These are phyloP conservation scores for Sporothrix variecibatus DNA, from an alignment of 2,329 filamentous ascomycete species.

Conservation along the genomic window DNA sequence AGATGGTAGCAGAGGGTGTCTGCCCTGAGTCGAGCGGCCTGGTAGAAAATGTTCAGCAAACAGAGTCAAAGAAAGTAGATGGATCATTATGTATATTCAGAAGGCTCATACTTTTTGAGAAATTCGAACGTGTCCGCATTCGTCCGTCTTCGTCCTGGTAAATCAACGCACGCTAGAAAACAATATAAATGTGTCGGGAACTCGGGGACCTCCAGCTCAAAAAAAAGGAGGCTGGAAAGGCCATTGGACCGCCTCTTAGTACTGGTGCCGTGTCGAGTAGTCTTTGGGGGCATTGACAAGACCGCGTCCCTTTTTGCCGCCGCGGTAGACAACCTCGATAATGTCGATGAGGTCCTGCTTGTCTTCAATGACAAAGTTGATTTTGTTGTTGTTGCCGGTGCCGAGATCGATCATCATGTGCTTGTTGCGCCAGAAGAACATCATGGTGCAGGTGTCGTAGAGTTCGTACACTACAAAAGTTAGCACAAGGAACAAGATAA, in stretches of 20 bases:
- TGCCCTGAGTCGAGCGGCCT: slow-evolving; percentile 8
- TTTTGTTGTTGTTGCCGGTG: slow-evolving; percentile 89
- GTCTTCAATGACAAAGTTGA: slow-evolving; percentile 66
- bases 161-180: background rate
- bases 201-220: background rate
- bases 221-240: background rate
- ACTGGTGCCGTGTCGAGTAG: slow-evolving; percentile 67
- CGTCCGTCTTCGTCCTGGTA: background rate
- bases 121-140: background rate
- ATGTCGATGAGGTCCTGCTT: slow-evolving; percentile 99
- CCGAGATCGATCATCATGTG: slow-evolving; percentile 99
- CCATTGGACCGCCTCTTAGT: slow-evolving; percentile 46
- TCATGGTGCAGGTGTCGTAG: slow-evolving; percentile 81
- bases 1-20: background rate
- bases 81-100: background rate
- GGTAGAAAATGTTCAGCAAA: slow-evolving; percentile 10
- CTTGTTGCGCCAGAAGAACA: slow-evolving; percentile 89
- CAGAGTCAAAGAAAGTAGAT: background rate
- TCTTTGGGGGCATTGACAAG: slow-evolving; percentile 94
- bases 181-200: background rate
- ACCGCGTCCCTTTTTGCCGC: slow-evolving; percentile 97
- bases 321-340: slow-evolving; percentile 94
- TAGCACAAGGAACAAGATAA: slow-evolving; percentile 52
- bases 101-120: background rate
- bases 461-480: slow-evolving; percentile 75